A percentile compares a stretch with the other conserved stretches of the same genome.
These are phyloP conservation scores for Lipomyces yarrowii DNA, from an alignment of 1,139 yeast species.

Conservation along the genomic window DNA sequence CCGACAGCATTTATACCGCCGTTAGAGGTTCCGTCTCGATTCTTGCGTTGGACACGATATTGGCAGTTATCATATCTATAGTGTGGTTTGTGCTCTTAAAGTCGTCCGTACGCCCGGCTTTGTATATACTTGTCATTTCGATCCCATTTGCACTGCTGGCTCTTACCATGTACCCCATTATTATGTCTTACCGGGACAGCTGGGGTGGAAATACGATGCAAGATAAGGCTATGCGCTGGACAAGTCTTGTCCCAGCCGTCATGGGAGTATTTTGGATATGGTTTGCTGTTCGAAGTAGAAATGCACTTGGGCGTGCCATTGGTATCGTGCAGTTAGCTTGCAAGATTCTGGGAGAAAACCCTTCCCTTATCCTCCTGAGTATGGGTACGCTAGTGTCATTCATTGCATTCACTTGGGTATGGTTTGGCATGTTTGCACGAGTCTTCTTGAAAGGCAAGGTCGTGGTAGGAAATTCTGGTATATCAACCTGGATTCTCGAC, in stretches of 20 bases:
- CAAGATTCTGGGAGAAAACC: conserved; percentile 42
- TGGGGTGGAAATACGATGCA: conserved; percentile 44
- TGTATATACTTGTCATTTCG: conserved; percentile 42
- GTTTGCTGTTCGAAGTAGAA: conserved; percentile 42
- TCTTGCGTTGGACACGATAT: conserved; percentile 38
- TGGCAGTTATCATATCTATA: conserved; percentile 40
- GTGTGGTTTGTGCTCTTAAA: conserved; percentile 44
- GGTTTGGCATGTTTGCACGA: conserved; percentile 45
- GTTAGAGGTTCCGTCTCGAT: conserved; percentile 39
- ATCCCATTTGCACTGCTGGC: conserved; percentile 43
- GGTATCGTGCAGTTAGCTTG: conserved; percentile 45
- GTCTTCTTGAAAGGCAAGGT: conserved; percentile 44
- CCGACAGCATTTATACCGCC: conserved; percentile 43
- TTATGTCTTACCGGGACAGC: conserved; percentile 43
- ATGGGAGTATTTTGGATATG: conserved; percentile 43
- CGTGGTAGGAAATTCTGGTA: conserved; percentile 35
- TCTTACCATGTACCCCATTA: conserved; percentile 40
- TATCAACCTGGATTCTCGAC: conserved; percentile 40
- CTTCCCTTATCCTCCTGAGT: conserved; percentile 40
- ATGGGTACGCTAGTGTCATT: conserved; percentile 39
- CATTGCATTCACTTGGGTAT: conserved; percentile 41
- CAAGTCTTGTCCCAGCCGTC: conserved; percentile 41
- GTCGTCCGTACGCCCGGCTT: conserved; percentile 40
- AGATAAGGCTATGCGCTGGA: conserved; percentile 46
- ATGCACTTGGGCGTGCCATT: conserved; percentile 43